These are phyloP conservation scores for Hypoxylon sp. DNA, from an alignment of 2,329 filamentous ascomycete species.

Conservation along the genomic window DNA sequence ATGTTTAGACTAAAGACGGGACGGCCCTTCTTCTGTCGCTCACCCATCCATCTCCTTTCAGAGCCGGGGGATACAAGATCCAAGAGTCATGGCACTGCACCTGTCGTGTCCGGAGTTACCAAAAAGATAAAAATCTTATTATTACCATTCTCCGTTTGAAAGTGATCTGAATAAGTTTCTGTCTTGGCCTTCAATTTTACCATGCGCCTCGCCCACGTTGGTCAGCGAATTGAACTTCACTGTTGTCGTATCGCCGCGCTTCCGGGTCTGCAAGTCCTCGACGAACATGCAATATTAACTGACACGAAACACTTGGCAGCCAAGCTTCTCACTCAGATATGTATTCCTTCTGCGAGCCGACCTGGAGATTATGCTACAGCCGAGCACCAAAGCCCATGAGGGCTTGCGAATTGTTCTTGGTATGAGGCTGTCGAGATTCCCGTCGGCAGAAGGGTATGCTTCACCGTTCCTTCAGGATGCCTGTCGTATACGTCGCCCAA, in stretches of 20 bases:
- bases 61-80: constrained; percentile 30
- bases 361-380: constrained; percentile 7
- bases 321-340: constrained; percentile 38
- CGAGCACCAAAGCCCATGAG: constrained; percentile 2
- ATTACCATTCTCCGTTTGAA: constrained; percentile 38
- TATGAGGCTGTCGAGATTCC: constrained; percentile 18
- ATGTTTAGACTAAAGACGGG: constrained; percentile 30
- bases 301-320: constrained; percentile 44
- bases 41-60: constrained; percentile 20
- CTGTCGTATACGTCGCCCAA: constrained; percentile 16
- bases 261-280: constrained; percentile 39
- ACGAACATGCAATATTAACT: constrained; percentile 41
- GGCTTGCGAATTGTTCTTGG: constrained; percentile 13
- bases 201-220: constrained; percentile 33
- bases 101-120: constrained; percentile 41
- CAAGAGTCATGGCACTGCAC: constrained; percentile 33
- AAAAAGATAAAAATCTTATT: constrained; percentile 30
- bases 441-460: constrained; percentile 16
- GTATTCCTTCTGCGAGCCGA: constrained; percentile 30
- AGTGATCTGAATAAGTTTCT: constrained; percentile 34
- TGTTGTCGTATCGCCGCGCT: constrained; percentile 38
- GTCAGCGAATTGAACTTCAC: constrained; percentile 41
- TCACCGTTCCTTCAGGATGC: constrained; percentile 36
- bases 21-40: constrained; percentile 36
- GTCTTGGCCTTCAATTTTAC: constrained; percentile 43